phyloP scores from a whole-genome alignment of 345 rosid genomes.

The Limnanthes douglasii region DNA sequence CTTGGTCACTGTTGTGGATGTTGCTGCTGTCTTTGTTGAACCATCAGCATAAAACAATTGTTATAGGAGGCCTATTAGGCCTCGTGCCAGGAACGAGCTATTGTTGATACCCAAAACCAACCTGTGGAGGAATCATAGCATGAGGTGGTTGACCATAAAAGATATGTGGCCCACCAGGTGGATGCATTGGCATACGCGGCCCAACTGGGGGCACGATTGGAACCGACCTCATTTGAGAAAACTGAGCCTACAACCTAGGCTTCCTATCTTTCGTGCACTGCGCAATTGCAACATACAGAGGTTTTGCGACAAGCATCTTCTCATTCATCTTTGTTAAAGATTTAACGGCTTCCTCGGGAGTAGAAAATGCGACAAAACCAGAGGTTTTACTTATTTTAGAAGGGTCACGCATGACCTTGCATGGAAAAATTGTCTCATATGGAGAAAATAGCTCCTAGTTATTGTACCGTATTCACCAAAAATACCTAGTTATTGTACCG shows the following conservation, averaged over 20 bases:
- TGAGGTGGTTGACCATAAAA: slow-evolving; percentile 68
- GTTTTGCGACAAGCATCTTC: slow-evolving; percentile 55
- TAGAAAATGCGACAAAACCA: slow-evolving; percentile 47
- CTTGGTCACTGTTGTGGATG: slow-evolving; percentile 60
- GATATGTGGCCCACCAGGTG: slow-evolving; percentile 50
- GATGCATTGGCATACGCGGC: slow-evolving; percentile 61
- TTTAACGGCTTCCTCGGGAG: slow-evolving; percentile 50
- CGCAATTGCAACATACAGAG: slow-evolving; percentile 63
- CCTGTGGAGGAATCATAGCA: slow-evolving; percentile 59
- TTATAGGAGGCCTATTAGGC: slow-evolving; percentile 42
- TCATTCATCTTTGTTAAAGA: slow-evolving; percentile 88
- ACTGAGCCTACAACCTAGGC: slow-evolving; percentile 67
- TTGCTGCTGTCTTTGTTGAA: slow-evolving; percentile 61
- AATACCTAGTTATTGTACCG: slow-evolving; percentile 53
- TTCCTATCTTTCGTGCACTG: slow-evolving; percentile 59
- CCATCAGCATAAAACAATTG: slow-evolving; percentile 64
- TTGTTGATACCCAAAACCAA: slow-evolving; percentile 76
- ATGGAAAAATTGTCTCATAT: slow-evolving; percentile 49
- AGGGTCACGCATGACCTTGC: slow-evolving; percentile 67
- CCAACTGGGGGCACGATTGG: slow-evolving; percentile 42
- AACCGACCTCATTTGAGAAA: slow-evolving; percentile 54
- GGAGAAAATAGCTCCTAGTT: slow-evolving; percentile 49
- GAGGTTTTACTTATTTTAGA: slow-evolving; percentile 43
- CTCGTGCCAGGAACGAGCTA: slow-evolving; percentile 75
- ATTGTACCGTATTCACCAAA: slow-evolving; percentile 56